Evolutionary conservation across 768 basidiomycete species (phyloP).

Genomic region (Suillus subaureus): DNA sequence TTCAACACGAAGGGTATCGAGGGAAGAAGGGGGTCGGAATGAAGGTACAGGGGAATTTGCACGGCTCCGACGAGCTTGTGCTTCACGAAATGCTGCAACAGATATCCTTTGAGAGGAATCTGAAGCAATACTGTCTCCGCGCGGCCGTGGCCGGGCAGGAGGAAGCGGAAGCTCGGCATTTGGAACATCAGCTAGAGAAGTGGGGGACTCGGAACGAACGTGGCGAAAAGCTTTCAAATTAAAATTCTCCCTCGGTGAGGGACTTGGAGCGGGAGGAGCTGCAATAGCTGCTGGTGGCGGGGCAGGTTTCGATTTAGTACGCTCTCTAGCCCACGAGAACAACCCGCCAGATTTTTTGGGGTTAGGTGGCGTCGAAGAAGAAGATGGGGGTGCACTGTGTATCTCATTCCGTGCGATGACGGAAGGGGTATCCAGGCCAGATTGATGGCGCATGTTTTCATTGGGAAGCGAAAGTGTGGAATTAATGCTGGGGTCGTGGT

Average conservation of each 20-base stretch:
- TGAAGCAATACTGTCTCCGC: conserved; percentile 59
- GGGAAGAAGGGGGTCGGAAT: conserved; percentile 41
- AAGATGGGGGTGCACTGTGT: conserved; percentile 13
- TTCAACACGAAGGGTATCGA: conserved; percentile 34
- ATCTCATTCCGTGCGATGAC: conserved; percentile 14
- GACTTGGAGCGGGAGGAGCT: conserved; percentile 25
- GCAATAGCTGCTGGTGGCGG: conserved; percentile 38
- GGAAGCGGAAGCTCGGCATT: conserved; percentile 35
- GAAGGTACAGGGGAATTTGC: conserved; percentile 63
- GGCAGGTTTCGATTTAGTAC: conserved; percentile 37
- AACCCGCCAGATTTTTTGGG: conserved; percentile 37
- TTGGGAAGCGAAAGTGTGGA: conserved; percentile 69
- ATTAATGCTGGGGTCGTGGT: conserved; percentile 51
- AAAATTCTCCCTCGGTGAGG: conserved; percentile 45
- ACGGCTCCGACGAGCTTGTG: conserved; percentile 64
- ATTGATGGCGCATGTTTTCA: conserved; percentile 26
- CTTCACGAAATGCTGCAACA: conserved; percentile 81
- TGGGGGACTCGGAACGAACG: conserved; percentile 50
- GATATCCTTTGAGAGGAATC: conserved; percentile 76
- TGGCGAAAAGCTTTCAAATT: conserved; percentile 78
- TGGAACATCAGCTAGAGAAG: conserved; percentile 19
- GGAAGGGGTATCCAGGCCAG: conserved; percentile 23
- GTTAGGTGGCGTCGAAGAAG: conserved; percentile 22
- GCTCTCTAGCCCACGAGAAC: conserved; percentile 37
- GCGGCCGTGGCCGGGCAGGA: conserved; percentile 47